Evolutionary conservation across 495 filamentous ascomycete genomes (phyloP).

Genomic region (Immersiella caudata): DNA sequence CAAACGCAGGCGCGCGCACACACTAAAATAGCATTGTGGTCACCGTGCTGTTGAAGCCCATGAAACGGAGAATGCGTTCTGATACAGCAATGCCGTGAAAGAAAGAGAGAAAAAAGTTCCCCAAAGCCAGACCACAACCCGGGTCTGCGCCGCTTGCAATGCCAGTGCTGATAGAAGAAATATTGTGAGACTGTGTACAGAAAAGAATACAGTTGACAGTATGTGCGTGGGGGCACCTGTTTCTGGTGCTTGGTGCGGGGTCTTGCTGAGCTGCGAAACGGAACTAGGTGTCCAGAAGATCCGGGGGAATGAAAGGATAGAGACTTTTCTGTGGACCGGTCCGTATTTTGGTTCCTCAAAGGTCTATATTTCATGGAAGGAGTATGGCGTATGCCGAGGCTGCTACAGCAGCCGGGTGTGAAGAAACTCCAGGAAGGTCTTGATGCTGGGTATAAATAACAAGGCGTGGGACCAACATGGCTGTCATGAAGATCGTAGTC

Average conservation of each 20-base stretch:
- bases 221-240: neutral
- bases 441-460: conserved; percentile 9
- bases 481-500: conserved; percentile 12
- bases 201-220: conserved; percentile 16
- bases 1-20: too few species aligned
- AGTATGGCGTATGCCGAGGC: conserved; percentile 6
- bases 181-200: conserved; percentile 3
- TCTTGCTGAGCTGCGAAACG: neutral
- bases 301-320: neutral
- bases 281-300: neutral
- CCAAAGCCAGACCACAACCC: conserved; percentile 11
- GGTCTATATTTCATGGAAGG: neutral
- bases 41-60: neutral
- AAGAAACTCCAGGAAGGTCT: conserved; percentile 14
- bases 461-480: neutral
- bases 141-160: conserved; percentile 16
- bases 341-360: neutral
- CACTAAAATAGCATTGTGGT: too few species aligned
- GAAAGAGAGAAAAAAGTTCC: conserved; percentile 9
- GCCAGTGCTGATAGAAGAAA: conserved; percentile 14
- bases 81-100: neutral
- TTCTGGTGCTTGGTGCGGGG: neutral
- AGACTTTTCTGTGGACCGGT: neutral
- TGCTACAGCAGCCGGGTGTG: neutral
- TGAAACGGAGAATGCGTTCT: neutral